These are phyloP conservation scores for Raphidocelis subcapitata DNA, from an alignment of 139 green algal species.

Conservation along the genomic window DNA sequence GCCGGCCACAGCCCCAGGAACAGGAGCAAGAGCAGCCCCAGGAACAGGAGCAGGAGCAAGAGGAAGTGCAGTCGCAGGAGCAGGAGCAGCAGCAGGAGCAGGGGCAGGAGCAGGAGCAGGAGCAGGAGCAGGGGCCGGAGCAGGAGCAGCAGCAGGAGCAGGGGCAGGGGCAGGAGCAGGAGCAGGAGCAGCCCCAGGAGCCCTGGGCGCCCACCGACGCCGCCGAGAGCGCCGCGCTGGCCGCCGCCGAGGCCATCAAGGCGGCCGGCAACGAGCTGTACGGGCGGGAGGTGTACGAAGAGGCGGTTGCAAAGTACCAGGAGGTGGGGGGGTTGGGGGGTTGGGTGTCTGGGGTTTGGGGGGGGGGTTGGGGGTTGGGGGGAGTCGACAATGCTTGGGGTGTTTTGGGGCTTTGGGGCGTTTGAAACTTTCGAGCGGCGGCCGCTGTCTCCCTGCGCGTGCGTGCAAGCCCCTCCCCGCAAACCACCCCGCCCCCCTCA, in stretches of 20 bases:
- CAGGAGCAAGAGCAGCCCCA: too few relatives aligned
- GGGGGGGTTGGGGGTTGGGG: too few relatives aligned
- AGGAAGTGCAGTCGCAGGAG: too few relatives aligned
- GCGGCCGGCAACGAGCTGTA: constrained; percentile 69
- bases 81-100: not conserved
- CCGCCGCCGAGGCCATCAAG: constrained; percentile 58
- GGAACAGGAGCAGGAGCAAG: too few relatives aligned
- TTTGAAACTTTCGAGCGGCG: too few relatives aligned
- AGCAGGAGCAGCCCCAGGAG: constrained; percentile 18
- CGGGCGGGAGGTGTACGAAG: constrained; percentile 46
- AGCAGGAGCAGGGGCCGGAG: constrained; percentile 3
- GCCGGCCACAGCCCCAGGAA: too few relatives aligned
- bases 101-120: constrained; percentile 6
- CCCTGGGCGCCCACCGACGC: not conserved
- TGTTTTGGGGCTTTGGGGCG: too few relatives aligned
- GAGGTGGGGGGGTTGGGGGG: too few relatives aligned
- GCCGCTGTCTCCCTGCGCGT: too few relatives aligned
- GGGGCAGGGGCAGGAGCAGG: not conserved
- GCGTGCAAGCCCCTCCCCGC: too few relatives aligned
- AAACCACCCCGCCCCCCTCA: not conserved
- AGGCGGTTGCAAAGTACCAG: constrained; percentile 45
- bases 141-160: constrained; percentile 3
- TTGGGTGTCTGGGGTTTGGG: too few relatives aligned
- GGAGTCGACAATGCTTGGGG: too few relatives aligned
- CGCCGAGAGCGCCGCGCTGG: constrained; percentile 23